These are phyloP conservation scores for Dittrichia graveolens DNA, from an alignment of 129 eudicot species.

Conservation along the genomic window DNA sequence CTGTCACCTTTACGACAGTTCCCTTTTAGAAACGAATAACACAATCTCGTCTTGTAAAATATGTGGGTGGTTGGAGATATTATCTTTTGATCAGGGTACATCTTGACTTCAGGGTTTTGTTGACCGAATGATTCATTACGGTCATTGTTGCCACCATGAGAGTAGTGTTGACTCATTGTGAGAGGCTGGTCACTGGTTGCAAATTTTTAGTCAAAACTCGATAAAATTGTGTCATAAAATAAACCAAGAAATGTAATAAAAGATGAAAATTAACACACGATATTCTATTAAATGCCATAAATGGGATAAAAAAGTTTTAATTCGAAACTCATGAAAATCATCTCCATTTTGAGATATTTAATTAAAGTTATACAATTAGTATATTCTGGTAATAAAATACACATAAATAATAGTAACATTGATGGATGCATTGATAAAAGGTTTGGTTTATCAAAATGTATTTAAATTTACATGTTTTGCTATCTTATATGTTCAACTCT, in stretches of 20 bases:
- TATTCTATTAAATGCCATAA: conserved; percentile 8
- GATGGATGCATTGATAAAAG: background rate
- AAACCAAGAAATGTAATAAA: background rate
- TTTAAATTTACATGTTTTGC: too few species aligned
- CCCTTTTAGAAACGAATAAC: conserved; percentile 67
- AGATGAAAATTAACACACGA: background rate
- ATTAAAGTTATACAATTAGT: background rate
- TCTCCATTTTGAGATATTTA: background rate
- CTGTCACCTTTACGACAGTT: conserved; percentile 64
- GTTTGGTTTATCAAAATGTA: background rate
- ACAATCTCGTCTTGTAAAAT: conserved; percentile 80
- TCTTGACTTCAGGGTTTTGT: conserved; percentile 37
- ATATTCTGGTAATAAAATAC: conserved; percentile 9
- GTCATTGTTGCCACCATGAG: conserved; percentile 38
- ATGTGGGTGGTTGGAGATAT: conserved; percentile 55
- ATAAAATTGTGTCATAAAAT: background rate
- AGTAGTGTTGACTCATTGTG: conserved; percentile 40
- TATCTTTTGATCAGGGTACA: conserved; percentile 33
- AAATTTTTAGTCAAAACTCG: conserved; percentile 15
- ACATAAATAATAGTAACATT: conserved; percentile 12
- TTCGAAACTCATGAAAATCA: background rate
- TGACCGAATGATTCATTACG: conserved; percentile 45
- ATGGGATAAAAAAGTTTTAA: background rate
- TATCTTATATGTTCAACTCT: too few species aligned
- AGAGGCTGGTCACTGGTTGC: background rate